Base-by-base conservation (phyloP, 2,329 filamentous ascomycete genomes). In the Aulographum hederae region DNA sequence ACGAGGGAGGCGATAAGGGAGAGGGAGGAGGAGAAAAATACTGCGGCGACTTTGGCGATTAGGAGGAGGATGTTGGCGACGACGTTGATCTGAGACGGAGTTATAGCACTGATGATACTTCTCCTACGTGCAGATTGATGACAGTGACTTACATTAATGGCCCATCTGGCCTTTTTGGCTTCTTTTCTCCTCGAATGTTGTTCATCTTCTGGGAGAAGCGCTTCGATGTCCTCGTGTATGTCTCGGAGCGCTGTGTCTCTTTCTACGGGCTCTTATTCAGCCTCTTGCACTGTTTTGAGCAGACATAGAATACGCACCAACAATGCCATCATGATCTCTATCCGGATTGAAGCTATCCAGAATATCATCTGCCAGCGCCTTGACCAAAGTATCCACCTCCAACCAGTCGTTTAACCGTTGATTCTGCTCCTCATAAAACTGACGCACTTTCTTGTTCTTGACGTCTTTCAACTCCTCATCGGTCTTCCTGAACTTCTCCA, bases 1-100 rank as follows among this genome's bases (percentile, higher is more conserved):
- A 72, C 65, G 6, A 72, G 56, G 14, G 66, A 71, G 8, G 69
- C 69, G 20, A 73, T 63, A 13, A 74, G 55, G 2, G 69, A 73
- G 5, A 74, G 56, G 1, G 69, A 74, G 30, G 53, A 61, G 2
- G 67, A 69, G 38, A 58, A 61, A 26, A 65, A 51, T 13, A 65
- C 65, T 11, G 67, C 67, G 11, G 61, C 51, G 28, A 65, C 56
- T 43, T 73, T 73, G 4, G 63, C 66, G 6, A 56, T 49, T 3
- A 73, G 53, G 2, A 73, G 56, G 29, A 69, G 42, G 26, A 70
- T 57, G 40, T 73, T 73, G 25, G 68, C 67, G n/a, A 64, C 46
- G 5, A 73, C 60, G 37, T 73, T 73, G 43, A 71, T 60, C 55
- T 60, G 34, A 12, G 1, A 13, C 20, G 3, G 4, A 29, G 35